A percentile compares a stretch with the other conserved stretches of the same genome.
These are phyloP conservation scores for Amylostereum chailletii DNA, from an alignment of 1,284 basidiomycete genomes.

Conservation along the genomic window DNA sequence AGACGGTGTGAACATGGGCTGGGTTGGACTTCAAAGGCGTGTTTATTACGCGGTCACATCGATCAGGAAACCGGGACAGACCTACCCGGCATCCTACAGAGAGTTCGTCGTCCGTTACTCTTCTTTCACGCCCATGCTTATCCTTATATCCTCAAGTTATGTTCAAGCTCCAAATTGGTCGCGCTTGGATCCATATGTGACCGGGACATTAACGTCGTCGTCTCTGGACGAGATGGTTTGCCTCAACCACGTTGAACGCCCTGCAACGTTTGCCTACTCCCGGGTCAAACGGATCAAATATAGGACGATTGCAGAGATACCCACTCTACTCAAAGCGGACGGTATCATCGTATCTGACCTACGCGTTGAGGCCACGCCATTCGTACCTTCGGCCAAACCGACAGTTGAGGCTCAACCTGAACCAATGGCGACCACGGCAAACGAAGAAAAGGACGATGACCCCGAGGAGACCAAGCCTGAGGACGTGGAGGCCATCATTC, in stretches of 20 bases:
- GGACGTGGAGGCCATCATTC: neutral
- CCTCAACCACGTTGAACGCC: constrained; percentile 16
- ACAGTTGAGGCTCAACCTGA: too few relatives aligned
- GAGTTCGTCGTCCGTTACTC: neutral
- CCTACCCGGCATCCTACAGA: neutral
- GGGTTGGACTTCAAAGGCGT: neutral
- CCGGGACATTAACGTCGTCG: constrained; percentile 16
- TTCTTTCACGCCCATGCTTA: neutral
- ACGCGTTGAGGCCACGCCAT: constrained; percentile 15
- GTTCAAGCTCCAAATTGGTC: neutral
- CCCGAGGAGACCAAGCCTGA: neutral
- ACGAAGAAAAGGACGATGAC: constrained; percentile 1
- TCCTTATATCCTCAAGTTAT: neutral
- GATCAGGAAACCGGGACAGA: neutral
- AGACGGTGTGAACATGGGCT: neutral
- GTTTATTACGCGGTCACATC: neutral
- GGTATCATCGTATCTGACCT: constrained; percentile 5
- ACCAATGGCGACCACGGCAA: neutral
- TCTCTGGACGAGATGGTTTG: constrained; percentile 32
- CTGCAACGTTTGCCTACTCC: constrained; percentile 3
- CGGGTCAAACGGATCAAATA: constrained; percentile 25
- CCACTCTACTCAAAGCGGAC: constrained; percentile 9
- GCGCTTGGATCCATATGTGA: constrained; percentile 17
- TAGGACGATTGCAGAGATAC: constrained; percentile 20
- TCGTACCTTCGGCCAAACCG: constrained; percentile 9